phyloP scores from a whole-genome alignment of 345 rosid genomes.

The Eucalyptus camaldulensis region DNA sequence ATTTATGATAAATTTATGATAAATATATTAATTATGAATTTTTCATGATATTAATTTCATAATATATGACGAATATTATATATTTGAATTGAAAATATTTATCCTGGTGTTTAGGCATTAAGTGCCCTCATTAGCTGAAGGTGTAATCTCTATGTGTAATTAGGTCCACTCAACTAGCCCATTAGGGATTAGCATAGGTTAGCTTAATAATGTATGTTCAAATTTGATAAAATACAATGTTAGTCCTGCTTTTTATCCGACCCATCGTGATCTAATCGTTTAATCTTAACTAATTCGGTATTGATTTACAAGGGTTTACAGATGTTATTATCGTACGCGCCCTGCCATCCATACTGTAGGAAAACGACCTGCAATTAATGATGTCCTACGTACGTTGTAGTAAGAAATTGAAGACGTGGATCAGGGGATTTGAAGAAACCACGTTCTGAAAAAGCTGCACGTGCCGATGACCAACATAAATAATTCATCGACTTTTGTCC shows the following conservation, averaged over 20 bases:
- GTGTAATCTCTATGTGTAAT: background rate
- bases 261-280: background rate
- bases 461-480: background rate
- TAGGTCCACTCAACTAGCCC: background rate
- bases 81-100: background rate
- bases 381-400: background rate
- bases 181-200: background rate
- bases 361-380: background rate
- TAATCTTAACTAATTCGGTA: background rate
- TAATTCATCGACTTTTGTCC: background rate
- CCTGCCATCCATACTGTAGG: background rate
- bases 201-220: background rate
- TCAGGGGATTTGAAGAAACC: background rate
- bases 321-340: background rate
- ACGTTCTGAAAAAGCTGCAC: background rate
- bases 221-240: background rate
- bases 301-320: background rate
- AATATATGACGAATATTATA: background rate
- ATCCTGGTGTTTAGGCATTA: background rate
- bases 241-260: background rate
- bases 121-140: background rate
- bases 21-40: rapidly evolving
- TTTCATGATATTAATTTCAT: no score
- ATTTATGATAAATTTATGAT: no score
- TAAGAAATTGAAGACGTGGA: background rate